Base-by-base conservation (phyloP, 75 land plant genomes). In the Cupressus sempervirens region DNA sequence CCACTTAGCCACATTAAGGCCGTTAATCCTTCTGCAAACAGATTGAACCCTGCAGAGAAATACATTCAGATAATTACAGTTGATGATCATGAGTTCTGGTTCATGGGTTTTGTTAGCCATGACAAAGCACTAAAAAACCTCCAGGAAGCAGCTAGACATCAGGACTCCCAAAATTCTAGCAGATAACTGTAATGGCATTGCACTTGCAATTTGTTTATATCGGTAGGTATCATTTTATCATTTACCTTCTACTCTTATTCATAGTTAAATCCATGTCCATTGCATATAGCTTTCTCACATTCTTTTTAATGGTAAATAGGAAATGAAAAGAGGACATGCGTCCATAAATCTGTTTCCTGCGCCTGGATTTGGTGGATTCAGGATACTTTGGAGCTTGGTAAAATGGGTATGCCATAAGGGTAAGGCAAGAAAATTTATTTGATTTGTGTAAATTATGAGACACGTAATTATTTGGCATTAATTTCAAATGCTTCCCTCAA, bases 31-130 rank as follows among this genome's bases (percentile, higher is more conserved):
- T 86, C 90, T 46, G 62, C 88, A 53, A 90, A 85, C 82, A 50
- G 62, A 35, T 26, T 52, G 82, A 89, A 92, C 36, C 89, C 90
- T 74, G 52, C 89, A 23, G 90, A 92, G 79, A 92, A 92, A 81
- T 91, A 91, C 86, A 91, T 92, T 70, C 88, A 92, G 48, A 56
- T 92, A 10, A 68, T 84, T 34, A 91, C 93, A 8, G n/a, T 41
- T n/a, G 93, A 92, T 81, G 80, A 76, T 34, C 83, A 90, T 82
- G 92, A 91, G 67, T 92, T 92, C 81, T 92, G 92, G 93, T 90
- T 92, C 73, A 90, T 90, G 92, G 93, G 92, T 26, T 92, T 92
- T 76, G 84, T 92, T n/a, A 88, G 89, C 23, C 90, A 92, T 82
- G 92, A 90, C 84, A 92, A 92, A 67, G 93, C 92, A 16, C 82